Evolutionary conservation across 176 grass and related monocot genomes (phyloP).

Genomic region (Raddia guianensis): DNA sequence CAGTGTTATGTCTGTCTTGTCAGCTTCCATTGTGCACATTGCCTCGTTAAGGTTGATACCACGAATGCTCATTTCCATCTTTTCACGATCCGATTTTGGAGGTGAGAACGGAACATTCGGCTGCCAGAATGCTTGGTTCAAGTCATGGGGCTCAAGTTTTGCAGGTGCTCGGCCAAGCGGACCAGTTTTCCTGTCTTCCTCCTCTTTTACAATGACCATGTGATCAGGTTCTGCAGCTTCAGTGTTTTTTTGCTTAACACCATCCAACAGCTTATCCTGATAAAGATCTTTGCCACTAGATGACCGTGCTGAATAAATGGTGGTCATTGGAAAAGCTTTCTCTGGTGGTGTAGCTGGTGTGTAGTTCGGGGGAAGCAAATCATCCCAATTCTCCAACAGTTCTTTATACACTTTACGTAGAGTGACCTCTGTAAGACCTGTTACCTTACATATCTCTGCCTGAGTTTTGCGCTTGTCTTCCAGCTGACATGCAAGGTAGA

Average conservation of each 20-base stretch:
- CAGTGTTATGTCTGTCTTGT: conserved; percentile 36
- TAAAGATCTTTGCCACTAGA: conserved; percentile 69
- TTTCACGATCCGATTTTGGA: conserved; percentile 50
- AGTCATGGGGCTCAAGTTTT: conserved; percentile 46
- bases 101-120: conserved; percentile 46
- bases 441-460: conserved; percentile 97
- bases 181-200: conserved; percentile 59
- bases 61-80: conserved; percentile 42
- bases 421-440: conserved; percentile 93
- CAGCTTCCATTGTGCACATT: conserved; percentile 42
- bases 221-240: conserved; percentile 64
- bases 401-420: conserved; percentile 99
- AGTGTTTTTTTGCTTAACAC: conserved; percentile 55
- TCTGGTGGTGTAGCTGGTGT: conserved; percentile 88
- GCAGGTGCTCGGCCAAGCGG: conserved; percentile 38
- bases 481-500: conserved; percentile 93
- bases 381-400: conserved; percentile 93
- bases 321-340: conserved; percentile 88
- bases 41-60: conserved; percentile 69
- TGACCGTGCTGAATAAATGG: conserved; percentile 67
- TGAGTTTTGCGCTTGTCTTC: conserved; percentile 99
- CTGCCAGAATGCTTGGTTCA: conserved; percentile 55
- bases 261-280: conserved; percentile 64
- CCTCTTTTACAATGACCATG: conserved; percentile 67
- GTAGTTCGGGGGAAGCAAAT: conserved; percentile 84